Percentiles rank a stretch among this genome's conserved stretches.
Evolutionary conservation across 768 basidiomycete species (phyloP).

Genomic region (Crepidotus variabilis): DNA sequence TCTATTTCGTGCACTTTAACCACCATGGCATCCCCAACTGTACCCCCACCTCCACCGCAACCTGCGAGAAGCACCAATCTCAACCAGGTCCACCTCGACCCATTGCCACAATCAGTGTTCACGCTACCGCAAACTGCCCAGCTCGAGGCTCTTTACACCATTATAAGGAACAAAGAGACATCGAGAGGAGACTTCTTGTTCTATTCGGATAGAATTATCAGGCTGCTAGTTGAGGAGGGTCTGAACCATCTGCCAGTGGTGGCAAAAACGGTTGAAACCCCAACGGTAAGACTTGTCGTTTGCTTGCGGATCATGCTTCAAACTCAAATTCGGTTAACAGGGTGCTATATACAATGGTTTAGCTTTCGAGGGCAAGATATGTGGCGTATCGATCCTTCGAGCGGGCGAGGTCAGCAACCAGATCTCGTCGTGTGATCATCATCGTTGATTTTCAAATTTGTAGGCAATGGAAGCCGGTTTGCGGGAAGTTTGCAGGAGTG

Average conservation of each 20-base stretch:
- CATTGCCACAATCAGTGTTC: constrained; percentile 79
- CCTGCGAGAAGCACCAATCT: constrained; percentile 28
- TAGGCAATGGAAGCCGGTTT: constrained; percentile 98
- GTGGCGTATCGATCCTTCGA: constrained; percentile 91
- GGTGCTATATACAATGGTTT: constrained; percentile 87
- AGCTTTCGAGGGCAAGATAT: constrained; percentile 94
- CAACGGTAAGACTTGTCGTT: constrained; percentile 52
- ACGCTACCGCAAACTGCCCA: constrained; percentile 89
- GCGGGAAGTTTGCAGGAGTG: constrained; percentile 90
- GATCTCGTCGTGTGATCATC: neutral
- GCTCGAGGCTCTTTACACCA: constrained; percentile 93
- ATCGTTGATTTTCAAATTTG: constrained; percentile 1
- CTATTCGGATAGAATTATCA: constrained; percentile 90
- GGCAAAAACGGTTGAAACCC: constrained; percentile 76
- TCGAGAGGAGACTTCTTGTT: constrained; percentile 94
- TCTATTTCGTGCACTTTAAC: neutral
- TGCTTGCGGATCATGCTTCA: neutral
- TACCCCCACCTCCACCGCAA: constrained; percentile 30
- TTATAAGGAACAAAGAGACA: constrained; percentile 87
- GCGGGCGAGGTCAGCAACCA: constrained; percentile 73
- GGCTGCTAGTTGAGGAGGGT: constrained; percentile 77
- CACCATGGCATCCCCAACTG: neutral
- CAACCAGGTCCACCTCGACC: constrained; percentile 33
- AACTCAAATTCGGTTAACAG: constrained; percentile 27
- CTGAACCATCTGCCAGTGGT: constrained; percentile 79